Base-by-base conservation (phyloP, 2,329 filamentous ascomycete genomes). In the Aspergillus ustus region DNA sequence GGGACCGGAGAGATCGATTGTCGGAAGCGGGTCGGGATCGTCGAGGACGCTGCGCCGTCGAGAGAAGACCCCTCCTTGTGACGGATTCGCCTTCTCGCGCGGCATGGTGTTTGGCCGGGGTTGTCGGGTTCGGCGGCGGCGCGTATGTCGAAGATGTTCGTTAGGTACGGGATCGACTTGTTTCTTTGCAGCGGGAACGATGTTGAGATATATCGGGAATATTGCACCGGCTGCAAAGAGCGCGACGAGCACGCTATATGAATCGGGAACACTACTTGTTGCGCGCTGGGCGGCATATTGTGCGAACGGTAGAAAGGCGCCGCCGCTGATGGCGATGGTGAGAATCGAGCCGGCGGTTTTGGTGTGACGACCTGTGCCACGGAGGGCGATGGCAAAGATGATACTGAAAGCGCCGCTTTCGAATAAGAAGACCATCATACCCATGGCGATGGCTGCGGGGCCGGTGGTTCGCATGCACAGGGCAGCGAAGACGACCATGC, bases 321-420 rank as follows among this genome's bases (percentile, higher is more conserved):
- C 86, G 9, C 84, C 83, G 19, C 79, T 79, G 46, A 87, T 83
- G 4, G 83, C 82, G 9, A 82, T 79, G 0, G 85, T 84, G 49
- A 89, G 72, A 2, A 85, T 66, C 0, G 82, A 80, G 7, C 82
- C 79, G 7, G 83, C 86, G 34, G 83, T 80, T 67, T 87, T 88
- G 17, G 85, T 88, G 68, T 86, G 82, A 15, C 73, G 77, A 6
- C 85, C 86, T 65, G 86, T 79, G 8, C 86, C 86, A 22, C 86
- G 84, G 9, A 89, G 77, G 2, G 80, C 77, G 63, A 86, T 84
- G 13, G 84, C 84, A 65, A 84, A 89, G 58, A 87, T 84, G 52
- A 86, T 81, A 45, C 83, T 80, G 73, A 88, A 89, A 2, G 84
- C 76, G 4, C 86, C 85, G 9, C 85, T 85, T 73, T 88, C 84